Conservation (phyloP, 768 basidiomycete genomes). For the Botryobasidium botryosum region DNA sequence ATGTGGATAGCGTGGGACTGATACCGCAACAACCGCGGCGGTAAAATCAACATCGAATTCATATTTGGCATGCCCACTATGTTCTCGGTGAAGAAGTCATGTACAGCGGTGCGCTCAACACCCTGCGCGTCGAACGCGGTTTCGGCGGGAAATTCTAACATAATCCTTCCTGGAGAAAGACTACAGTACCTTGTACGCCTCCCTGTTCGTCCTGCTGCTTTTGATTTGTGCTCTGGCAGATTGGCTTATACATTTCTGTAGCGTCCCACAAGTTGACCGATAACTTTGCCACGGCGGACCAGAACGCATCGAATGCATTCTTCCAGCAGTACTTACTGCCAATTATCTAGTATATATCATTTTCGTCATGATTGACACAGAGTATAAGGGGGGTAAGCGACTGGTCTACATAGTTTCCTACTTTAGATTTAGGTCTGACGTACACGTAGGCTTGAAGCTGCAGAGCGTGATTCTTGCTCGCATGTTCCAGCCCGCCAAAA, state of each 20-base stretch:
- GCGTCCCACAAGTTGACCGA: slow-evolving; percentile 90
- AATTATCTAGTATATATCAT: slow-evolving; percentile 89
- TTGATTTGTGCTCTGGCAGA: not conserved
- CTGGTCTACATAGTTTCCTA: not conserved
- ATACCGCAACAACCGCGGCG: slow-evolving; percentile 41
- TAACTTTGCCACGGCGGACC: slow-evolving; percentile 75
- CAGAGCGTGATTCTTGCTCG: slow-evolving; percentile 85
- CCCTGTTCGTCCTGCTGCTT: slow-evolving; percentile 15
- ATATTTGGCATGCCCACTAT: slow-evolving; percentile 86
- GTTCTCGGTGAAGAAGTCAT: slow-evolving; percentile 94
- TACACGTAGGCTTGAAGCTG: slow-evolving; percentile 57
- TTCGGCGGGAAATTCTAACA: slow-evolving; percentile 69
- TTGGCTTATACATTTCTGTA: slow-evolving; percentile 17
- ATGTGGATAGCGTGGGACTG: slow-evolving; percentile 97
- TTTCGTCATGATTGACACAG: slow-evolving; percentile 92
- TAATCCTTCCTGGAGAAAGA: too few relatives aligned
- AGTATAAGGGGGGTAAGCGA: slow-evolving; percentile 81
- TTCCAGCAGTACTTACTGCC: slow-evolving; percentile 93
- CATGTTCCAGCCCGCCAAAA: slow-evolving; percentile 84
- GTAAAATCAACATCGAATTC: slow-evolving; percentile 52
- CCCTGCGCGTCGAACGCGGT: slow-evolving; percentile 58
- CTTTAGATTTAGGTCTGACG: not conserved
- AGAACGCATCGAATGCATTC: slow-evolving; percentile 71
- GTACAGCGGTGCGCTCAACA: slow-evolving; percentile 78
- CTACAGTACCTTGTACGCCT: too few relatives aligned